Evolutionary conservation across 2,329 filamentous ascomycete species (phyloP), one percentile per base, ranked within the genome.

Genomic region (Calonectria hawksworthii): DNA sequence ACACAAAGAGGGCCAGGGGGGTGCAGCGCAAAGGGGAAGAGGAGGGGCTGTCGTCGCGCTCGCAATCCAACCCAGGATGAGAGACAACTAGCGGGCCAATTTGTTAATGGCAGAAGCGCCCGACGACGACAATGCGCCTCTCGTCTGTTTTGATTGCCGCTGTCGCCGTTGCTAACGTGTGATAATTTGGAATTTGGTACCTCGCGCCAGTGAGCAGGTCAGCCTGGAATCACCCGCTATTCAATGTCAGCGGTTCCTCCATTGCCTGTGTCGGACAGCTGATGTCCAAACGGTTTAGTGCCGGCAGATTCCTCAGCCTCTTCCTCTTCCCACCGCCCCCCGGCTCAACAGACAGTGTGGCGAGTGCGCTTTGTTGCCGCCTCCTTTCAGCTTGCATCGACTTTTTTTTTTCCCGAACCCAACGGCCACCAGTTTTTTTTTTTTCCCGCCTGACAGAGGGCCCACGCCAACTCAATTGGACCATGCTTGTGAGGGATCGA

Each of bases 241-340:
- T 66, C 59, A 28, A 38, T 64, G 61, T 72, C 70, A 72, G 52
- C 56, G 63, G 63, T 67, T 65, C 41, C 54, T 26, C 38, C 66
- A 59, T 69, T 26, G 59, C 50, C 66, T 47, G 71, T 56, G 71
- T 71, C 51, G 52, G 56, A 32, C 66, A 75, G 67, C 66, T 74
- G 71, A 77, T 70, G 76, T 78, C 68, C 68, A 80, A 79, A 76
- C 73, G 72, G 75, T 70, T 67, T 81, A 81, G 79, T 77, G 77
- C 70, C 77, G 74, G 73, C 73, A 78, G 73, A 76, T 71, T 77
- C 77, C 73, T 77, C 75, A 72, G 75, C 74, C 65, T 76, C 74
- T 70, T 63, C 74, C 65, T 76, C 74, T 70, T 63, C 63, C 56
- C 47, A 61, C 52, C 65, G 67, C 70, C 64, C 56, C 38, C 54